Evolutionary conservation across 2,329 filamentous ascomycete species (phyloP).

Genomic region (Phialemonium atrogriseum): DNA sequence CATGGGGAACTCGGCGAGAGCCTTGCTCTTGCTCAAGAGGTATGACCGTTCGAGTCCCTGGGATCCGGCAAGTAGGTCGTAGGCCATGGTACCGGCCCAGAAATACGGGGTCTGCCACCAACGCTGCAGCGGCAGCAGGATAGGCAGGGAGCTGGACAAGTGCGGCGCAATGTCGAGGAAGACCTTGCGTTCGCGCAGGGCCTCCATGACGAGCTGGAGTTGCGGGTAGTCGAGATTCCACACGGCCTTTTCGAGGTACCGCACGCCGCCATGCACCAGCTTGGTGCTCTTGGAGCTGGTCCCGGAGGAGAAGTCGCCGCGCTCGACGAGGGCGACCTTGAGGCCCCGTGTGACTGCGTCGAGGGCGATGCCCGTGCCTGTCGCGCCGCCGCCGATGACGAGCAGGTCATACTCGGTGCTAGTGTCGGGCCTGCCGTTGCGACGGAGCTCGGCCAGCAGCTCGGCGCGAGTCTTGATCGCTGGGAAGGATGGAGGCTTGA

Average conservation of each 20-base stretch:
- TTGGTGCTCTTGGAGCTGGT: conserved; percentile 72
- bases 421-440: too few relatives aligned
- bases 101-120: conserved; percentile 76
- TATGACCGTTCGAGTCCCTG: conserved; percentile 87
- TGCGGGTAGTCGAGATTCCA: conserved; percentile 70
- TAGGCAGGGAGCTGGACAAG: conserved; percentile 64
- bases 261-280: conserved; percentile 67
- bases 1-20: conserved; percentile 83
- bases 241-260: conserved; percentile 68
- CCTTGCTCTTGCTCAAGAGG: conserved; percentile 79
- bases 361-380: conserved; percentile 61
- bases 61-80: conserved; percentile 76
- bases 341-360: conserved; percentile 65
- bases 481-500: conserved; percentile 29
- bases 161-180: conserved; percentile 69
- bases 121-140: conserved; percentile 66
- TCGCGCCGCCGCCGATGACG: conserved; percentile 64
- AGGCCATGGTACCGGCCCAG: conserved; percentile 71
- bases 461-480: conserved; percentile 24
- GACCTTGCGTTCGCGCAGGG: conserved; percentile 65
- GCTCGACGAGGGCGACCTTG: conserved; percentile 63
- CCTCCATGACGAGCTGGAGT: conserved; percentile 63
- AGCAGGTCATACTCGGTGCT: conserved; percentile 56
- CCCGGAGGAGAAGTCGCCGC: conserved; percentile 66
- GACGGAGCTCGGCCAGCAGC: conserved; percentile 29